Conservation (phyloP, 148 eudicot genomes). For the Rhododendron molle region DNA sequence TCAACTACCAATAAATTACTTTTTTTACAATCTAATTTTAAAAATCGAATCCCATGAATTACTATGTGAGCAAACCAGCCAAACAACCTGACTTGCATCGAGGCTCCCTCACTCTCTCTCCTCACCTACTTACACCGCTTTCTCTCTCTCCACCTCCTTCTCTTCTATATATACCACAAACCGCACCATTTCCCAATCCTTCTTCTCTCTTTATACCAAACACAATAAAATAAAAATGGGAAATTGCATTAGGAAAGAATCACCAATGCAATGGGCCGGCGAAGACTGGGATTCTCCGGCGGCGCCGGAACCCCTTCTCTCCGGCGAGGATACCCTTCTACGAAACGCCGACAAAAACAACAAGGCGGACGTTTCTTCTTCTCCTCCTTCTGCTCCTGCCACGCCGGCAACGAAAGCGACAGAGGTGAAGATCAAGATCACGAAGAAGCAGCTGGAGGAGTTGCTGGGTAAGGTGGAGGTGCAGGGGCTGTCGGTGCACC, state of each 20-base stretch:
- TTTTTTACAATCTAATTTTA: too few relatives aligned
- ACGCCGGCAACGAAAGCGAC: neutral
- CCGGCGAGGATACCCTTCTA: neutral
- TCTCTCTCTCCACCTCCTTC: neutral
- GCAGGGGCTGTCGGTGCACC: conserved; percentile 27
- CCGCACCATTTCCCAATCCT: neutral
- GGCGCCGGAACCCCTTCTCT: neutral
- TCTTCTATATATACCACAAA: neutral
- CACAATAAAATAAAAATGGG: conserved; percentile 6
- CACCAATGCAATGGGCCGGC: conserved; percentile 27
- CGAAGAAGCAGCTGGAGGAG: conserved; percentile 26
- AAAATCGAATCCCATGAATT: too few relatives aligned
- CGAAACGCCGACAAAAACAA: neutral
- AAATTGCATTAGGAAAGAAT: conserved; percentile 21
- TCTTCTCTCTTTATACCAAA: neutral
- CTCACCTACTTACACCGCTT: neutral
- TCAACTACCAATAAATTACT: too few relatives aligned
- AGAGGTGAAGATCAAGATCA: conserved; percentile 31
- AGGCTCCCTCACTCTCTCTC: neutral
- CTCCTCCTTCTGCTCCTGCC: neutral
- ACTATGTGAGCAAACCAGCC: too few relatives aligned
- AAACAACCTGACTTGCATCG: neutral
- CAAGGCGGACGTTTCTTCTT: neutral
- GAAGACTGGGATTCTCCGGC: conserved; percentile 26
- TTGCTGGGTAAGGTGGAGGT: conserved; percentile 16